phyloP scores from a whole-genome alignment of 805 yeast species.

The Candida pseudoglaebosa region DNA sequence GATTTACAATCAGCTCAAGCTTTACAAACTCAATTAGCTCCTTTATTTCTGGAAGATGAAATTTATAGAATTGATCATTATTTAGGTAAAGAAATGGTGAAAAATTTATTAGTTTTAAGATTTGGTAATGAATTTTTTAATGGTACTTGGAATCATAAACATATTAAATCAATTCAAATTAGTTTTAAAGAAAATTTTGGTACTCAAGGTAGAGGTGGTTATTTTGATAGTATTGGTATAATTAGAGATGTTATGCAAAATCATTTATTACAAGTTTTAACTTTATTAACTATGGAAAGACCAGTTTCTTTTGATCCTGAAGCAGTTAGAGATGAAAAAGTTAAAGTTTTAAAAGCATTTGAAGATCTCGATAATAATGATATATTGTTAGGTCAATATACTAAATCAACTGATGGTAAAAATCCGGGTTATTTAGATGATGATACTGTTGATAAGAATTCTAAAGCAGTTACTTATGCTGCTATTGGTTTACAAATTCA shows the following conservation, averaged over 20 bases:
- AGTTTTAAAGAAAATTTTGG: conserved; percentile 98
- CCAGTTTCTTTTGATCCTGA: conserved; percentile 91
- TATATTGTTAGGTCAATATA: conserved; percentile 84
- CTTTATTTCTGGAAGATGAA: conserved; percentile 87
- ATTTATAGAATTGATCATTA: conserved; percentile 95
- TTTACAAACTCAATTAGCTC: conserved; percentile 73
- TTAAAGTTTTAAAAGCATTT: conserved; percentile 81
- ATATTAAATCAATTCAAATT: conserved; percentile 77
- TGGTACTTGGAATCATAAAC: conserved; percentile 85
- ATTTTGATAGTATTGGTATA: conserved; percentile 92
- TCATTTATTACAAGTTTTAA: conserved; percentile 89
- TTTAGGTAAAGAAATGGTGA: conserved; percentile 96
- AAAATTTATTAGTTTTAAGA: conserved; percentile 82
- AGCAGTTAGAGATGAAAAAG: conserved; percentile 94
- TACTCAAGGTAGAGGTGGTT: conserved; percentile 98
- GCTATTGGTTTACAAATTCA: conserved; percentile 74
- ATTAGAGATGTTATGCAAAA: conserved; percentile 98
- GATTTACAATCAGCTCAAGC: conserved; percentile 77
- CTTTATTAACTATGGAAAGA: conserved; percentile 91
- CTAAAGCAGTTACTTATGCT: conserved; percentile 90
- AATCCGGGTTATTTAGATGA: conserved; percentile 93
- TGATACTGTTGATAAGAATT: conserved; percentile 74
- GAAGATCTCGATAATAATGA: conserved; percentile 62
- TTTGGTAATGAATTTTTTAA: conserved; percentile 86
- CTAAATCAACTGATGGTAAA: conserved; percentile 74